phyloP scores from a whole-genome alignment of 2,329 filamentous ascomycete species.

The Colletotrichum abscissum region DNA sequence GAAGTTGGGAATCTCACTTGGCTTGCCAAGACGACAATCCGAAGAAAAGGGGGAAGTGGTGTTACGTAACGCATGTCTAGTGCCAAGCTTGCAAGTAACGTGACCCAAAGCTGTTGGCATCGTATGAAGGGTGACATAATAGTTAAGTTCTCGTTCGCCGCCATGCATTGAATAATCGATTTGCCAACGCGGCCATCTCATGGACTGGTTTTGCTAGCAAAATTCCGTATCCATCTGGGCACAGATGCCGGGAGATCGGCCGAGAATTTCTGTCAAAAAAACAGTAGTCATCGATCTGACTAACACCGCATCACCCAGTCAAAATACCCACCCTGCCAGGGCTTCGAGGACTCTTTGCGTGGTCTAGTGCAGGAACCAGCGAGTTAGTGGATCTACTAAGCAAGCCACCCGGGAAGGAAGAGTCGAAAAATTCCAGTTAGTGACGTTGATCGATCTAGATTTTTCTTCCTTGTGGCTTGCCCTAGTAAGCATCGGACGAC shows the following conservation, averaged over 20 bases:
- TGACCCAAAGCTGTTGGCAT: neutral
- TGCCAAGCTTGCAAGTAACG: neutral
- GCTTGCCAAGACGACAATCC: neutral
- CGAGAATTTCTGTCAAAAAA: neutral
- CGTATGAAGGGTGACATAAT: neutral
- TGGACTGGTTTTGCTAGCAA: neutral
- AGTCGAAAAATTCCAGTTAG: neutral
- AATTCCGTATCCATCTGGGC: neutral
- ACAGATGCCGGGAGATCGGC: neutral
- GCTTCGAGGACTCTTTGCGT: neutral
- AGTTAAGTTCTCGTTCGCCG: neutral
- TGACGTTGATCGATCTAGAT: neutral
- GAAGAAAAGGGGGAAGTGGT: neutral
- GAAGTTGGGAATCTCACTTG: neutral
- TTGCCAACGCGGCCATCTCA: neutral
- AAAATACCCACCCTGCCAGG: neutral
- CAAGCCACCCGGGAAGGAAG: neutral
- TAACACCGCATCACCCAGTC: neutral
- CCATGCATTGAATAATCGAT: neutral
- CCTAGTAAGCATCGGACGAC: no score
- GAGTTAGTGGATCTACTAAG: neutral
- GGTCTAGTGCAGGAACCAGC: neutral
- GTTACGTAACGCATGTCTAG: neutral
- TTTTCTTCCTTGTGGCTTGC: neutral
- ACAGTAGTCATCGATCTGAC: neutral